phyloP scores from a whole-genome alignment of 2,329 filamentous ascomycete genomes.

The Bipolaris bicolor region DNA sequence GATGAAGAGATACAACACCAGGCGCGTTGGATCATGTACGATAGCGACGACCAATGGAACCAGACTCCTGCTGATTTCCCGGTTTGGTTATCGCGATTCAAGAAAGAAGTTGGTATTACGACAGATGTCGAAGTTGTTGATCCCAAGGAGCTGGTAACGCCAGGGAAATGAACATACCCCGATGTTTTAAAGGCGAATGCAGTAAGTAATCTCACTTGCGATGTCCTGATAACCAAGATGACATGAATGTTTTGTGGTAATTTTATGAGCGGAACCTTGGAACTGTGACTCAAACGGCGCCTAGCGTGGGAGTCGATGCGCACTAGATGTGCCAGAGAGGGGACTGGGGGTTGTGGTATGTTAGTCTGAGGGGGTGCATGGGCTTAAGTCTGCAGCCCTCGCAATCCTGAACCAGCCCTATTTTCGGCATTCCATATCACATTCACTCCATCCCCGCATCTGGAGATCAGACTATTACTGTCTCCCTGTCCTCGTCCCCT shows the following conservation, averaged over 20 bases:
- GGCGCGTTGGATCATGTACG: conserved; percentile 43
- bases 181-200: neutral
- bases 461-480: too few relatives aligned
- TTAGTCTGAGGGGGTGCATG: neutral
- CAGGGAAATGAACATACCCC: neutral
- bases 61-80: conserved; percentile 46
- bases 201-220: too few relatives aligned
- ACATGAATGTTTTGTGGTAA: neutral
- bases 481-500: too few relatives aligned
- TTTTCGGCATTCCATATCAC: too few relatives aligned
- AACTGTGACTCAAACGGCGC: neutral
- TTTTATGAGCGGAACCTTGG: neutral
- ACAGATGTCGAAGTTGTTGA: conserved; percentile 5
- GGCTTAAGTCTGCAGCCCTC: neutral
- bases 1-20: conserved; percentile 45
- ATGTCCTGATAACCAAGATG: too few relatives aligned
- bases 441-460: too few relatives aligned
- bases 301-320: neutral
- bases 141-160: conserved; percentile 2
- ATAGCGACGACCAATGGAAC: conserved; percentile 46
- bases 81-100: conserved; percentile 42
- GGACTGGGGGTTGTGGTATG: neutral
- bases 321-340: too few relatives aligned
- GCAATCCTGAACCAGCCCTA: neutral
- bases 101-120: conserved; percentile 30